Evolutionary conservation across 768 basidiomycete species (phyloP).

Genomic region (Trametes meyenii): DNA sequence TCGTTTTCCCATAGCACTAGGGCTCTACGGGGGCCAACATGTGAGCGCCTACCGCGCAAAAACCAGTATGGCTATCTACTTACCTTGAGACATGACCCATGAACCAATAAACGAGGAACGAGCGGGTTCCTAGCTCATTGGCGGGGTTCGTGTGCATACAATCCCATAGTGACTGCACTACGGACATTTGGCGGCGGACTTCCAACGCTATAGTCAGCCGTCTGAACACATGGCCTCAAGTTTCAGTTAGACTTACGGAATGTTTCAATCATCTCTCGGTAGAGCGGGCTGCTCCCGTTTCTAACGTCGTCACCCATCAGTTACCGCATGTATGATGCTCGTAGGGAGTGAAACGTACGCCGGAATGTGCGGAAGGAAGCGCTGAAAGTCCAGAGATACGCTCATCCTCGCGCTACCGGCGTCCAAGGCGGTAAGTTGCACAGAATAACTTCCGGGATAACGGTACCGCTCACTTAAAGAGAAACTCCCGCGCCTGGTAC

Average conservation of each 20-base stretch:
- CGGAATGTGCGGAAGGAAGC: constrained; percentile 59
- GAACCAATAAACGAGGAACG: constrained; percentile 77
- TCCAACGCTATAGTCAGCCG: not conserved
- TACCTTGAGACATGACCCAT: constrained; percentile 67
- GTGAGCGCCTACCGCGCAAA: not conserved
- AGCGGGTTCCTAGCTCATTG: constrained; percentile 53
- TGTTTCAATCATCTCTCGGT: constrained; percentile 28
- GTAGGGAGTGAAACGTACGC: constrained; percentile 41
- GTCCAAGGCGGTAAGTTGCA: no score
- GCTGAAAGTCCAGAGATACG: constrained; percentile 68
- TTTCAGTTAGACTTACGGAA: constrained; percentile 22
- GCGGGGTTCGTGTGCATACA: constrained; percentile 45
- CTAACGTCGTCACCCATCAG: not conserved
- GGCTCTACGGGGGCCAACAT: constrained; percentile 39
- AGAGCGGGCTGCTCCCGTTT: constrained; percentile 22
- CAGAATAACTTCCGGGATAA: not conserved
- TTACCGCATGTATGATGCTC: not conserved
- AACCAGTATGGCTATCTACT: constrained; percentile 4
- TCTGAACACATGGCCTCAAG: not conserved
- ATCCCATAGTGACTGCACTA: not conserved
- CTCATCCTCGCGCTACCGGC: constrained; percentile 62
- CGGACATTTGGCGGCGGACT: not conserved
- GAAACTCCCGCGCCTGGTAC: constrained; percentile 70
- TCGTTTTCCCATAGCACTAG: constrained; percentile 64
- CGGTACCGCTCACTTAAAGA: constrained; percentile 64